These are phyloP conservation scores for Hypoxylon lienhwacheense DNA, from an alignment of 495 filamentous ascomycete species.

Conservation along the genomic window DNA sequence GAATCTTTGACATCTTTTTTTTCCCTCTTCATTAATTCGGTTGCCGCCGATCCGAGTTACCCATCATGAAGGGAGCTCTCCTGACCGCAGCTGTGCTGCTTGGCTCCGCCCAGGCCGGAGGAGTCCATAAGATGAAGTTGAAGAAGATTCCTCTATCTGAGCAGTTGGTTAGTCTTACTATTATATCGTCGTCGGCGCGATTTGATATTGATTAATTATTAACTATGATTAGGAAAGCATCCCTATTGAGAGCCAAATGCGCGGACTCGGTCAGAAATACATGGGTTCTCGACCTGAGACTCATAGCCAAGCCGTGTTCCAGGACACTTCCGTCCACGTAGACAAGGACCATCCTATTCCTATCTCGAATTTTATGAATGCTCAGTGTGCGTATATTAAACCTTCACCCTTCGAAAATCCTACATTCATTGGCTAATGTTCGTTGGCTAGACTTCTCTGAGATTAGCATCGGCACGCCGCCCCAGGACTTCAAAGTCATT, in stretches of 20 bases:
- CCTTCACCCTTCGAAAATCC: not conserved
- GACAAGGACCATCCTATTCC: constrained; percentile 78
- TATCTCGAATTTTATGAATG: constrained; percentile 97
- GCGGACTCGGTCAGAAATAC: constrained; percentile 86
- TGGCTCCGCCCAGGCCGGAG: constrained; percentile 77
- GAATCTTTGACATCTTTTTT: not conserved
- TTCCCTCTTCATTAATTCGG: not conserved
- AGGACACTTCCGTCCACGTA: constrained; percentile 66
- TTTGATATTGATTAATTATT: constrained; percentile 25
- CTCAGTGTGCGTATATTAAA: constrained; percentile 75
- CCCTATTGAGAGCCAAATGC: constrained; percentile 78
- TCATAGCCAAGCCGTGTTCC: constrained; percentile 75
- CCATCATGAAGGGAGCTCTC: constrained; percentile 79
- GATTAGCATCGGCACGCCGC: constrained; percentile 87
- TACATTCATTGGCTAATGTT: constrained; percentile 30
- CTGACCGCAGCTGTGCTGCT: constrained; percentile 78
- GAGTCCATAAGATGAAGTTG: constrained; percentile 91
- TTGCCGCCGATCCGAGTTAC: constrained; percentile 29
- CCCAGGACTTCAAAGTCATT: constrained; percentile 96
- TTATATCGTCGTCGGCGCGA: not conserved
- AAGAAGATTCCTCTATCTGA: constrained; percentile 92
- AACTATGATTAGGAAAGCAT: constrained; percentile 65
- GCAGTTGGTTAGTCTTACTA: constrained; percentile 72
- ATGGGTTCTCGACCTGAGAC: constrained; percentile 77
- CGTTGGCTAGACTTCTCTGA: constrained; percentile 83